Base-by-base conservation (phyloP, 257 asterid species). In the Catharanthus roseus region DNA sequence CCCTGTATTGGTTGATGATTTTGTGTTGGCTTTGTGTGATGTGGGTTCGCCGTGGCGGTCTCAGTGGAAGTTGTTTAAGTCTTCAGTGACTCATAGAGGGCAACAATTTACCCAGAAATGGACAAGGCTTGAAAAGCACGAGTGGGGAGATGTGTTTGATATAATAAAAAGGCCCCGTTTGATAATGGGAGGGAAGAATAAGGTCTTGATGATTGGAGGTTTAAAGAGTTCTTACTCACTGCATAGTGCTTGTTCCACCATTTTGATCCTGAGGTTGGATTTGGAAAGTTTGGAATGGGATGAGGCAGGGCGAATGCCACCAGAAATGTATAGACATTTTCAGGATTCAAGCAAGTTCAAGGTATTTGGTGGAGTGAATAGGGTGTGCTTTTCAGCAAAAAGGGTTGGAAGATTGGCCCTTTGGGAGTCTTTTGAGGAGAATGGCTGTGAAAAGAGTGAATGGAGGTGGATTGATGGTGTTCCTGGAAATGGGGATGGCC, bases 41-140 rank as follows among this genome's bases (percentile, higher is more conserved):
- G 88, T 93, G 41, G 97, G 99, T 6, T 89, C 99, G 8, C 97
- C 99, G 6, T 93, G 99, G 99, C 72, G 97, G 70, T 86, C 96
- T 1, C 99, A 93, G 26, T 93, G 97, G 99, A 91, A 95, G 47
- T 79, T 93, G 88, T 93, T 87, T 63, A 91, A 67, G 79, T 83
- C 79, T 9, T 38, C 62, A 10, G 74, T 69, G 41, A 63, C 67
- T n/a, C 58, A 53, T 24, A 54, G 15, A 49, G 71, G 21, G n/a
- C 71, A 61, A 78, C 87, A 84, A 68, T 83, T 79, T 36, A 70
- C 79, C 9, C 88, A 91, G 87, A 88, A 79, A 54, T 93, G 99
- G 99, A 85, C 72, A 33, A 77, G 97, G 75, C 74, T 91, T 50
- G 97, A 91, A 60, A 89, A 78, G 83, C 87, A 83, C 28, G 91